phyloP scores from a whole-genome alignment of 192 early-diverging fungal genomes.

The Mortierella hygrophila region DNA sequence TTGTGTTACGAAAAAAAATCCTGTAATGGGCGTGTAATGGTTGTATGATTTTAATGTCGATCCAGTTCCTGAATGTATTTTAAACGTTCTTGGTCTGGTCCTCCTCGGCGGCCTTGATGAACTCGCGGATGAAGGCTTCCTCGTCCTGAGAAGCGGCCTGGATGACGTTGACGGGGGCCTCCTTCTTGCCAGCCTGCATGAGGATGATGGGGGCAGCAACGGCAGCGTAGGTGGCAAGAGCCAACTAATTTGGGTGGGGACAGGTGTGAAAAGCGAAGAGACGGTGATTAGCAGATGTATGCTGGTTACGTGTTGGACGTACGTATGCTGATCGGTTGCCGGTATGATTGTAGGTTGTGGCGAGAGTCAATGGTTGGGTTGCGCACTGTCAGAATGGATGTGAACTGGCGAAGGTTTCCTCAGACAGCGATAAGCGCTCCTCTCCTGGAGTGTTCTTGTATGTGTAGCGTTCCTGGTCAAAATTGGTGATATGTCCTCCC shows the following conservation, averaged over 20 bases:
- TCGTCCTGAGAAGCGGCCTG: constrained; percentile 52
- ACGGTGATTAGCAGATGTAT: too few species aligned
- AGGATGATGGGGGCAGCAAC: constrained; percentile 34
- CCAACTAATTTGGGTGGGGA: constrained; percentile 21
- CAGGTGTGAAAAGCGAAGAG: too few species aligned
- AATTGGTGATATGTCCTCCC: not conserved
- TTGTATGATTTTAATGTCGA: not conserved
- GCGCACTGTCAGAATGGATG: too few species aligned
- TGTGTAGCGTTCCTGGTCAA: constrained; percentile 23
- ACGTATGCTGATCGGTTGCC: too few species aligned
- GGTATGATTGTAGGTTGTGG: too few species aligned
- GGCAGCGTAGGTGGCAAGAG: constrained; percentile 55
- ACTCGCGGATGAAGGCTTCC: constrained; percentile 56
- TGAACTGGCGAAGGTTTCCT: too few species aligned
- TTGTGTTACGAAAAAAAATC: not conserved
- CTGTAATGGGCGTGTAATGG: not conserved
- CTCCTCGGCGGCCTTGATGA: constrained; percentile 56
- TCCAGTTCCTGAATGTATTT: not conserved
- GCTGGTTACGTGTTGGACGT: too few species aligned
- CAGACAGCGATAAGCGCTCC: not conserved
- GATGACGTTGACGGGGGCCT: constrained; percentile 40
- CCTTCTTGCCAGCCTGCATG: constrained; percentile 46
- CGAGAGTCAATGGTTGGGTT: too few species aligned
- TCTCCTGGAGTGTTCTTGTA: too few species aligned
- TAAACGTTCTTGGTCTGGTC: constrained; percentile 17